phyloP scores from a whole-genome alignment of 192 early-diverging fungal species.

The Anaeromyces robustus region DNA sequence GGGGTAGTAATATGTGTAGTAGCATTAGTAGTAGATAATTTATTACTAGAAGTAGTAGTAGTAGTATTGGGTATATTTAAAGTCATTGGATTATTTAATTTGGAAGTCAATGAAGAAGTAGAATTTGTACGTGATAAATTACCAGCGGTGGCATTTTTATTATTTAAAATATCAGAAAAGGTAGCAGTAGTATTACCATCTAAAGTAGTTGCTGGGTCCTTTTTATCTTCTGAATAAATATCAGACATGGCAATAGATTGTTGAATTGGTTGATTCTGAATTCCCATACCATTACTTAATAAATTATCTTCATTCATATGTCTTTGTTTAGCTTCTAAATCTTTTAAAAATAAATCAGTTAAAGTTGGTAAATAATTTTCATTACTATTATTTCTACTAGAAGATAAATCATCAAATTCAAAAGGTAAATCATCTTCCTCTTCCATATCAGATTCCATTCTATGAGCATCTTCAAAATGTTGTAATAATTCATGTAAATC shows the following conservation, averaged over 20 bases:
- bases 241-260: not conserved
- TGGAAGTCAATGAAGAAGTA: not conserved
- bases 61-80: not conserved
- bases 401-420: not conserved
- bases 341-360: not conserved
- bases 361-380: not conserved
- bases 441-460: constrained; percentile 45
- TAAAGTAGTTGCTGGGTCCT: not conserved
- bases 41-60: too few species aligned
- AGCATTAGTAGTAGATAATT: too few species aligned
- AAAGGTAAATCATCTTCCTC: constrained; percentile 21
- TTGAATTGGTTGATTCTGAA: not conserved
- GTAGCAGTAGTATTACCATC: not conserved
- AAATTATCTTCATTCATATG: not conserved
- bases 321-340: not conserved
- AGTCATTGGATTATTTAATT: not conserved
- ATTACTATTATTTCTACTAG: not conserved
- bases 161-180: not conserved
- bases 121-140: not conserved
- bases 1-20: not conserved
- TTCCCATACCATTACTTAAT: not conserved
- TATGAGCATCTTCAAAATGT: constrained; percentile 91
- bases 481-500: constrained; percentile 89
- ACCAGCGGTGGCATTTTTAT: not conserved
- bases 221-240: not conserved